Conservation (phyloP, 2,329 filamentous ascomycete genomes). For the Thelonectria rubi region DNA sequence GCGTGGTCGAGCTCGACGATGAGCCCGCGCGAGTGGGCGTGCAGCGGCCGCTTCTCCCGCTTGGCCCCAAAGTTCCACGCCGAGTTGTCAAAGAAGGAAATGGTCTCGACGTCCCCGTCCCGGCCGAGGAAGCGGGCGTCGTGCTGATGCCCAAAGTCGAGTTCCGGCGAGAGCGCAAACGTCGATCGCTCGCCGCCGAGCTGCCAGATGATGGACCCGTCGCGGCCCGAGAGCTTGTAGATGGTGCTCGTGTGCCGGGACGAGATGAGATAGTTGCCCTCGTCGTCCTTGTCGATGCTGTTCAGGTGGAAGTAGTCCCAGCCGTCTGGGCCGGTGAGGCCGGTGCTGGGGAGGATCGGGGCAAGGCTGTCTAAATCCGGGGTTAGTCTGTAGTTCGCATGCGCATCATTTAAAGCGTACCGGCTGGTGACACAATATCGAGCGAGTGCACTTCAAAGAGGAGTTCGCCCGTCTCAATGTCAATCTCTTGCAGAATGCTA, state of each 20-base stretch:
- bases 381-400: not conserved
- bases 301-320: conserved; percentile 47
- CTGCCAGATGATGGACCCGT: conserved; percentile 62
- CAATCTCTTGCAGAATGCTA: conserved; percentile 24
- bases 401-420: conserved; percentile 5
- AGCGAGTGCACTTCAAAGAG: conserved; percentile 27
- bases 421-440: conserved; percentile 22
- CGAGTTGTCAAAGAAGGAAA: conserved; percentile 64
- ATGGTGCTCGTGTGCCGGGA: conserved; percentile 34
- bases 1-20: conserved; percentile 57
- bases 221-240: conserved; percentile 49
- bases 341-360: conserved; percentile 14
- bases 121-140: conserved; percentile 55
- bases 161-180: conserved; percentile 46
- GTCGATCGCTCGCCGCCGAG: conserved; percentile 56
- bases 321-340: conserved; percentile 21
- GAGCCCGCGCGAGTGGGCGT: conserved; percentile 48
- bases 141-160: conserved; percentile 60
- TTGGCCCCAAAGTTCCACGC: conserved; percentile 29
- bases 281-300: conserved; percentile 50
- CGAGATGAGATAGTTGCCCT: conserved; percentile 44
- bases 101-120: conserved; percentile 54
- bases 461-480: conserved; percentile 30
- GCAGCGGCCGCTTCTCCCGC: not conserved
- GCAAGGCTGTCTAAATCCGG: conserved; percentile 16